Conservation (phyloP, 306 rosid species). For the Adenanthera pavonina region DNA sequence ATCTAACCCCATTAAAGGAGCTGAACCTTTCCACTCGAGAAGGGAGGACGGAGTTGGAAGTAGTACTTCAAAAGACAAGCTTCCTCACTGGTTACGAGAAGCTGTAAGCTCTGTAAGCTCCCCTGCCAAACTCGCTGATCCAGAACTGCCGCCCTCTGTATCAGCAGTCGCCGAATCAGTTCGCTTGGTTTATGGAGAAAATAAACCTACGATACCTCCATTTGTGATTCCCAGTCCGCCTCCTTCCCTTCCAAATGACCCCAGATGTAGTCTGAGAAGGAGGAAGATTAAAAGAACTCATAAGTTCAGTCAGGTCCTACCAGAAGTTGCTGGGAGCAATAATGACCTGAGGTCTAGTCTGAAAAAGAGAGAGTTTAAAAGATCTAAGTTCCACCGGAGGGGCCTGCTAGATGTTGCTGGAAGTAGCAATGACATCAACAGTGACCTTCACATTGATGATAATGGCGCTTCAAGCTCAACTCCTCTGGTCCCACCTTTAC, state of each 20-base stretch:
- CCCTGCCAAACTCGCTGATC: slow-evolving; percentile 74
- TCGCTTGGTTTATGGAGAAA: slow-evolving; percentile 86
- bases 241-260: slow-evolving; percentile 86
- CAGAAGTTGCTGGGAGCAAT: slow-evolving; percentile 56
- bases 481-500: slow-evolving; percentile 62
- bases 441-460: slow-evolving; percentile 53
- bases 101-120: slow-evolving; percentile 84
- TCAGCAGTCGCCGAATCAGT: slow-evolving; percentile 94
- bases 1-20: slow-evolving; percentile 57
- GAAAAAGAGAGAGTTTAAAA: neutral
- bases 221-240: slow-evolving; percentile 93
- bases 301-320: slow-evolving; percentile 48
- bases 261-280: slow-evolving; percentile 75
- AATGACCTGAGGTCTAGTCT: slow-evolving; percentile 36
- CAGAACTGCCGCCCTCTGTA: slow-evolving; percentile 88
- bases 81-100: slow-evolving; percentile 99
- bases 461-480: slow-evolving; percentile 69
- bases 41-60: slow-evolving; percentile 68
- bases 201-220: slow-evolving; percentile 83
- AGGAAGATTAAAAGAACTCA: slow-evolving; percentile 59
- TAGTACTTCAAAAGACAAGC: slow-evolving; percentile 76
- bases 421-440: slow-evolving; percentile 53
- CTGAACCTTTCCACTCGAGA: slow-evolving; percentile 47
- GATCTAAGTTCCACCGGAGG: neutral
- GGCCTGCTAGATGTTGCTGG: slow-evolving; percentile 38